Evolutionary conservation across 371 early-diverging fungal species (phyloP), one percentile per base, ranked within the genome.

Genomic region (Rhizomucor miehei): DNA sequence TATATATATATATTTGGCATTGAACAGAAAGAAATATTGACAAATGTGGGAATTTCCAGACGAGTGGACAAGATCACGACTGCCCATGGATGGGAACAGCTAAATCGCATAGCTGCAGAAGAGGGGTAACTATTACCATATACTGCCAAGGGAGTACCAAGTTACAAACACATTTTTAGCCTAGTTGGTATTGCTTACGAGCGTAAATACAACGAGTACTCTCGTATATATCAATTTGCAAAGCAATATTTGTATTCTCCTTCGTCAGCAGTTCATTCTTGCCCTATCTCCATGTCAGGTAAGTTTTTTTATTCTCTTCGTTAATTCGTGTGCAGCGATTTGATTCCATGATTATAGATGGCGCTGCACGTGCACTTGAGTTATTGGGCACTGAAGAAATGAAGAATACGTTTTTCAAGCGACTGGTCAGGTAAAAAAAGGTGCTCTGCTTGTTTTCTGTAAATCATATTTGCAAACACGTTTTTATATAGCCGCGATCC

Each of bases 271-370:
- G 67, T 85, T 45, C 77, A 75, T 52, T 62, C 73, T 20, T 89
- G 89, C 52, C 89, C 89, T 19, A 68, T 89, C 17, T 80, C 85
- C 34, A 87, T 89, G 87, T 86, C 89, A 0, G 72, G 64, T 61
- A 65, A 52, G 3, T 41, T n/a, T 16, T 11, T 39, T n/a, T 3
- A 39, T 11, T 16, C 10, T 29, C 35, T 23, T 13, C 12, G 5
- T n/a, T 21, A 19, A 25, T 17, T 36, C 37, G 8, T 44, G 41
- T 37, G 45, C 45, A 47, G n/a, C 16, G 10, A 16, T 10, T 17
- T 47, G 25, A 20, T 57, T 48, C 17, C 16, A 39, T 14, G 8
- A n/a, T 12, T 49, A 0, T 25, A 64, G 87, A 86, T 60, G 87
- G 89, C 13, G 84, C 81, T 29, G 80, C 86, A 14, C 79, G 82